These are phyloP conservation scores for Lipomyces chichibuensis DNA, from an alignment of 805 yeast genomes.

Conservation along the genomic window DNA sequence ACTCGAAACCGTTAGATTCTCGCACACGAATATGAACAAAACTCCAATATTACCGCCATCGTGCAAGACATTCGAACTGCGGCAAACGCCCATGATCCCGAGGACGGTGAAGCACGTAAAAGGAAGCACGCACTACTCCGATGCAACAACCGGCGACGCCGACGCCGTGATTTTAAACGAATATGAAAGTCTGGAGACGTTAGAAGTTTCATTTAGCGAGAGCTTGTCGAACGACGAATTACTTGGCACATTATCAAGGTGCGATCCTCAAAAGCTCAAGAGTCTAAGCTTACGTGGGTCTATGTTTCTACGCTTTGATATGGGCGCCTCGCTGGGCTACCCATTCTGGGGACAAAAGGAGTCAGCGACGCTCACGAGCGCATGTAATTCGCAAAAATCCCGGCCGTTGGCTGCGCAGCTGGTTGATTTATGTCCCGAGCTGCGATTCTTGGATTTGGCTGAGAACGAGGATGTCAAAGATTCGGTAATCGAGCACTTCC, in stretches of 20 bases:
- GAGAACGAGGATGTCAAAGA: conserved; percentile 9
- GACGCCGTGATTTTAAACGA: conserved; percentile 5
- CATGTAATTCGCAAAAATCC: neutral
- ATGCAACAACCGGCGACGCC: neutral
- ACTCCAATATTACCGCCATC: neutral
- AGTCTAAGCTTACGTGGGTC: conserved; percentile 5
- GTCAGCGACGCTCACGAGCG: neutral
- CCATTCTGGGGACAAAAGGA: neutral
- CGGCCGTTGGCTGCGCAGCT: neutral
- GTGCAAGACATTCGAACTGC: neutral
- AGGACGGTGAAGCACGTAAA: neutral
- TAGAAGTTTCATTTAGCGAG: conserved; percentile 11
- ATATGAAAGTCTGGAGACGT: neutral
- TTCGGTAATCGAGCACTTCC: conserved; percentile 3
- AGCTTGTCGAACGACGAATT: conserved; percentile 14
- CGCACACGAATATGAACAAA: neutral
- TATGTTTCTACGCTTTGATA: neutral
- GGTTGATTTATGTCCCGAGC: conserved; percentile 10
- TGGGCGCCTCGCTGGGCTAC: neutral
- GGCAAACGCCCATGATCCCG: neutral
- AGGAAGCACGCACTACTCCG: neutral
- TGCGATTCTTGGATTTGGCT: conserved; percentile 11
- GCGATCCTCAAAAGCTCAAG: conserved; percentile 7
- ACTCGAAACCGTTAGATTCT: neutral
- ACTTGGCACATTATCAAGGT: conserved; percentile 5